Conservation (phyloP, 371 early-diverging fungal genomes). For the Coemansia sp. region DNA sequence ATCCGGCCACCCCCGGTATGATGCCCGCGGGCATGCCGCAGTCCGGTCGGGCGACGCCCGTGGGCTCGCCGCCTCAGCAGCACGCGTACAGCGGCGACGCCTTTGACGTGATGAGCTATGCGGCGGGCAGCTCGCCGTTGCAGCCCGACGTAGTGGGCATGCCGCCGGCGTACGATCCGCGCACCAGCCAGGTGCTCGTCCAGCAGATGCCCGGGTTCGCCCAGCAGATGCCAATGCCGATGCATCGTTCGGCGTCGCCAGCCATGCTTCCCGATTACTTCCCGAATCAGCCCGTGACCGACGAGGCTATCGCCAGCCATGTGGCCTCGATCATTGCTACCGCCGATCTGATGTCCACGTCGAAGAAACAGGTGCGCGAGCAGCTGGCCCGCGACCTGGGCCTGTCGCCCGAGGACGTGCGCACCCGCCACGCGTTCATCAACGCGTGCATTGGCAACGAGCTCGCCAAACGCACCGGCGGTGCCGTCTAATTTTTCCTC, state of each 20-base stretch:
- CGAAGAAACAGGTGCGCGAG: conserved; percentile 75
- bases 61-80: conserved; percentile 25
- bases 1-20: no score
- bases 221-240: neutral
- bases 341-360: conserved; percentile 79
- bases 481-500: neutral
- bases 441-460: conserved; percentile 72
- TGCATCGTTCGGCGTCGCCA: conserved; percentile 37
- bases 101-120: conserved; percentile 46
- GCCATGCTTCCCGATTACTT: conserved; percentile 36
- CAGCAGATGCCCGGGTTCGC: conserved; percentile 11
- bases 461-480: conserved; percentile 39
- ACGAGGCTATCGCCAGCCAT: conserved; percentile 37
- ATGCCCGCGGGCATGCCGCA: conserved; percentile 8
- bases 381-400: conserved; percentile 59
- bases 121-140: conserved; percentile 29
- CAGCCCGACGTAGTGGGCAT: conserved; percentile 30
- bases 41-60: conserved; percentile 41
- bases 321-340: conserved; percentile 51
- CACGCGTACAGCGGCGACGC: conserved; percentile 44
- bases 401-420: conserved; percentile 62
- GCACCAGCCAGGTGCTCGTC: conserved; percentile 41
- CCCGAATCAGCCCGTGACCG: conserved; percentile 19
- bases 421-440: conserved; percentile 71
- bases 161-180: conserved; percentile 48